Conservation (phyloP, 371 early-diverging fungal species). For the Coemansia sp. region DNA sequence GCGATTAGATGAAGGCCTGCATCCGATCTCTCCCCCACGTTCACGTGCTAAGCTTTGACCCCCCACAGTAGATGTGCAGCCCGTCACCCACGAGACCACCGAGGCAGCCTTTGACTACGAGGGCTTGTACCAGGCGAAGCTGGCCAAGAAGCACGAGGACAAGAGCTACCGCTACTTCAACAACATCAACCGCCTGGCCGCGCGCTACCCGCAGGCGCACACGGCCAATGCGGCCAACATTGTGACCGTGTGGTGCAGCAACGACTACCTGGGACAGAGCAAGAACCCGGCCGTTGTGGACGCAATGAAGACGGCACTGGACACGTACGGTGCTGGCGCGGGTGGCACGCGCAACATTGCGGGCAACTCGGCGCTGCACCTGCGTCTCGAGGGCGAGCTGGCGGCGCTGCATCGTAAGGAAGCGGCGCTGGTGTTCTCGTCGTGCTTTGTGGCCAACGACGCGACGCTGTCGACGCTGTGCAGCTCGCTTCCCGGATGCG, state of each 20-base stretch:
- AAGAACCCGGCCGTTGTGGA: slow-evolving; percentile 83
- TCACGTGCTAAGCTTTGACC: not conserved
- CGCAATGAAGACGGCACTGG: slow-evolving; percentile 89
- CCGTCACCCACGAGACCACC: slow-evolving; percentile 22
- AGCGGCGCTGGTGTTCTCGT: slow-evolving; percentile 94
- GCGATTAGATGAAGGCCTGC: slow-evolving; percentile 2
- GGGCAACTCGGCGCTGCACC: slow-evolving; percentile 93
- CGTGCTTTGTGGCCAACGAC: slow-evolving; percentile 99
- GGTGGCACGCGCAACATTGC: slow-evolving; percentile 99
- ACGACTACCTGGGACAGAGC: slow-evolving; percentile 97
- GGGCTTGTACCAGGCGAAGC: slow-evolving; percentile 71
- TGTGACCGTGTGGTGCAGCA: slow-evolving; percentile 98
- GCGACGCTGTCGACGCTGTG: slow-evolving; percentile 93
- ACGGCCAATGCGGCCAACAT: slow-evolving; percentile 79
- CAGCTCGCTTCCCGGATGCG: slow-evolving; percentile 86
- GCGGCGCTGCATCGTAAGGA: slow-evolving; percentile 91
- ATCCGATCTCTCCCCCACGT: not conserved
- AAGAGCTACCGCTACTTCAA: slow-evolving; percentile 98
- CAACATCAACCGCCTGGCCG: slow-evolving; percentile 97
- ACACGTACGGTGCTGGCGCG: slow-evolving; percentile 97
- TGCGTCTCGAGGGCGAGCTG: slow-evolving; percentile 88
- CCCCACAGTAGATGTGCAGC: not conserved
- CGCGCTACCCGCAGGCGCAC: slow-evolving; percentile 90
- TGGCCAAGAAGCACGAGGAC: slow-evolving; percentile 95
- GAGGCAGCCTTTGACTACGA: slow-evolving; percentile 85